Evolutionary conservation across 1,284 basidiomycete genomes (phyloP), one percentile per base, ranked within the genome.

Genomic region (Anthracocystis walkeri): DNA sequence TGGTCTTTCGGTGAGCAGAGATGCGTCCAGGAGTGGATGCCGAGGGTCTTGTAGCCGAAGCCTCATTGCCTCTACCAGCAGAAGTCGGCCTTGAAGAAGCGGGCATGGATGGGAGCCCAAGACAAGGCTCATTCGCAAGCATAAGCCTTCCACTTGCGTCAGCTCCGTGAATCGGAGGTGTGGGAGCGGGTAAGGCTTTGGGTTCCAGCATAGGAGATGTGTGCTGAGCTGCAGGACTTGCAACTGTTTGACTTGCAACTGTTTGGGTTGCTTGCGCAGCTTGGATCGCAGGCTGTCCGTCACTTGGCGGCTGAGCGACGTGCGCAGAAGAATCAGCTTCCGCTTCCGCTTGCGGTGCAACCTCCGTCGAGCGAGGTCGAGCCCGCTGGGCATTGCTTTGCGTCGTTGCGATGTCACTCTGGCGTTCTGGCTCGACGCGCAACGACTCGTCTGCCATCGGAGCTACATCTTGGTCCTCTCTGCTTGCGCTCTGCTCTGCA

Each of bases 71-170:
- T 33, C 10, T 40, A 21, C 23, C 38, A 14, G 52, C 21, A 18
- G 63, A 46, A 0, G 44, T 16, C 2, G 51, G 20, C 18, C 48
- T 27, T 10, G 61, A 16, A 5, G 52, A 0, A 8, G 11, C 38
- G 18, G 58, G 11, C 59, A 66, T 50, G 1, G 46, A 40, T 11
- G 72, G 62, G 8, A 70, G 59, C 4, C 66, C 66, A 11, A 75
- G 72, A 27, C 66, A 53, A 8, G 72, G 48, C 59, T 75, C 72
- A 25, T 70, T 70, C 41, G 54, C 64, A 38, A 75, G 59, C 58
- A 40, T 38, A 18, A 58, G 63, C 25, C 65, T 60, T 35, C 56
- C 69, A 18, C 27, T 46, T 10, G 23, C 44, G 25, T 58, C 42
- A 16, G 27, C 5, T 29, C 42, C 41, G n/a, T 11, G 20, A 10